Base-by-base conservation (phyloP, 2,329 filamentous ascomycete genomes). In the Alternaria sp. region DNA sequence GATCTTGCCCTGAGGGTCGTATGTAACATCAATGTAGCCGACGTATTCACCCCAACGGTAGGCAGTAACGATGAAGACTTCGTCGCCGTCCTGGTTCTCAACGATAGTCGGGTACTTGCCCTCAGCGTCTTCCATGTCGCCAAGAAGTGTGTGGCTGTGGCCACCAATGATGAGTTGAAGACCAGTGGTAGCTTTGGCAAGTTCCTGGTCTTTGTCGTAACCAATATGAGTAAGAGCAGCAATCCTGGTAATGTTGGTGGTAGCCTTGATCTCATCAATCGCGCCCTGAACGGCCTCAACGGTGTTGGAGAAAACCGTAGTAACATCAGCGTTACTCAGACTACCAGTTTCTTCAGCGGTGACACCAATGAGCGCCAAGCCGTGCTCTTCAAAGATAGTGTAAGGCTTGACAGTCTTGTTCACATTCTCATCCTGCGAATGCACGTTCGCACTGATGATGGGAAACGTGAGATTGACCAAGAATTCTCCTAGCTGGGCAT, bases 21-120 rank as follows among this genome's bases (percentile, higher is more conserved):
- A 90, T 1, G 86, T 87, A 8, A 90, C 83, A 64, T 90, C 87
- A 65, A 90, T 90, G 74, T 88, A 88, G 59, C 88, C 89, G 3
- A 90, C 77, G 57, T 90, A 90, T 77, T 90, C 87, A 53, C 88
- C 88, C 89, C 89, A 90, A 63, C 87, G 85, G 72, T 88, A 90
- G 3, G 88, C 85, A 8, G 87, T 89, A 18, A 91, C 88, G 68
- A 90, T 84, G 71, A 90, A 90, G 51, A 90, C 88, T 68, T 90
- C 89, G 34, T 90, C 85, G 45, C 87, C 88, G 51, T 87, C 84
- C 63, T 82, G 76, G 73, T 90, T 89, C 28, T 84, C 77, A 54
- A 84, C 83, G 52, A 90, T 86, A 14, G 88, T 90, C 2, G 89
- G 89, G 70, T 90, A 90, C 9, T 84, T 81, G 34, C 88, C 88